These are phyloP conservation scores for Wickerhamomyces sp. DNA, from an alignment of 1,139 yeast genomes.

Conservation along the genomic window DNA sequence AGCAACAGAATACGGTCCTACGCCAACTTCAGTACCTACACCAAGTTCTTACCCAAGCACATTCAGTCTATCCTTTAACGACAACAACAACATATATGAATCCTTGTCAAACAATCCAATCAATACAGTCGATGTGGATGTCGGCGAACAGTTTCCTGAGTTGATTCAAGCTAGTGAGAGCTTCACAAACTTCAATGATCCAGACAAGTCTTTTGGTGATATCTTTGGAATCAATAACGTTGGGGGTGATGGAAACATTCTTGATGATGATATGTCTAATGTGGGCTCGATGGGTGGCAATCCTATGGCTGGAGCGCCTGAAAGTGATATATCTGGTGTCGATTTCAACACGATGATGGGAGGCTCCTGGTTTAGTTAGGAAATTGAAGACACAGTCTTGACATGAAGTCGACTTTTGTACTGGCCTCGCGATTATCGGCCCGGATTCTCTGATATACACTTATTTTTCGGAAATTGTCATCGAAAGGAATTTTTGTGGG, in stretches of 20 bases:
- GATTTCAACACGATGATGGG: conserved; percentile 3
- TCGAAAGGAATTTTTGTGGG: too few relatives aligned
- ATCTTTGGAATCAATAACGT: conserved; percentile 18
- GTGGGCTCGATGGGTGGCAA: background rate
- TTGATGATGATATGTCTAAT: background rate
- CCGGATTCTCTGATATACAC: background rate
- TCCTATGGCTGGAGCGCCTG: background rate
- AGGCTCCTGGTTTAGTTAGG: conserved; percentile 11
- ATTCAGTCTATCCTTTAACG: conserved; percentile 8
- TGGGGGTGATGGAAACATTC: background rate
- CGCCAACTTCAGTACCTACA: background rate
- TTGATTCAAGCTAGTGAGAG: conserved; percentile 11
- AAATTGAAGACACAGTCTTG: background rate
- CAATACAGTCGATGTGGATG: conserved; percentile 7
- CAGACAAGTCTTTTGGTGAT: conserved; percentile 17
- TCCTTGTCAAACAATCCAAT: conserved; percentile 5
- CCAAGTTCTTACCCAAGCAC: conserved; percentile 2
- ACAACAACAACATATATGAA: conserved; percentile 2
- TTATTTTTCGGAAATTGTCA: too few relatives aligned
- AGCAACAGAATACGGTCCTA: conserved; percentile 5
- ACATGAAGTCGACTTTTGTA: background rate
- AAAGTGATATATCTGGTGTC: conserved; percentile 1
- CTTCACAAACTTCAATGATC: conserved; percentile 11
- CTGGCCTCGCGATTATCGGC: background rate
- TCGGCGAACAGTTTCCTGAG: conserved; percentile 9